These are phyloP conservation scores for Fragilaria crotonensis DNA, from an alignment of 108 stramenopile genomes.

Conservation along the genomic window DNA sequence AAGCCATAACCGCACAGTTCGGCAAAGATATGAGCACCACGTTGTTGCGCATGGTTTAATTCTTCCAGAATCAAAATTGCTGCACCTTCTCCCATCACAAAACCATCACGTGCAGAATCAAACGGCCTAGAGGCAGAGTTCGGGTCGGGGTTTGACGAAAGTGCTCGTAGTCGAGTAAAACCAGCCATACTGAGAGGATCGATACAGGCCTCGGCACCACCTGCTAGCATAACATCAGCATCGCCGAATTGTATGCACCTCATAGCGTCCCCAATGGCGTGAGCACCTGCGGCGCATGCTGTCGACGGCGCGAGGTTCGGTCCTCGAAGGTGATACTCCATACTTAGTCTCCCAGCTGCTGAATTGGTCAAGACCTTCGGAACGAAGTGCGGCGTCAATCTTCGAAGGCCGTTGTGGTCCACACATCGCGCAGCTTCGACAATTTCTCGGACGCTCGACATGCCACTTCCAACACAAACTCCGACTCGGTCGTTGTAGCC, in stretches of 20 bases:
- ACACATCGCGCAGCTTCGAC: slow-evolving; percentile 33
- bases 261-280: slow-evolving; percentile 90
- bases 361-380: slow-evolving; percentile 90
- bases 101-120: slow-evolving; percentile 79
- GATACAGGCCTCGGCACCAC: slow-evolving; percentile 91
- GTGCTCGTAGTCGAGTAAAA: slow-evolving; percentile 85
- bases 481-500: slow-evolving; percentile 40
- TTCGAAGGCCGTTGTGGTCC: slow-evolving; percentile 19
- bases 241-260: slow-evolving; percentile 74
- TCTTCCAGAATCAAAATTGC: slow-evolving; percentile 90
- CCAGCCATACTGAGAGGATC: slow-evolving; percentile 87
- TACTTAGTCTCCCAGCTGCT: slow-evolving; percentile 68
- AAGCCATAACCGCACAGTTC: slow-evolving; percentile 67
- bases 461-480: slow-evolving; percentile 80
- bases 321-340: slow-evolving; percentile 64
- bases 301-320: slow-evolving; percentile 83
- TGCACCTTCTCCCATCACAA: slow-evolving; percentile 94
- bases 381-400: slow-evolving; percentile 89
- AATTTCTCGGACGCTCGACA: slow-evolving; percentile 83
- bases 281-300: slow-evolving; percentile 93
- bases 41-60: slow-evolving; percentile 60
- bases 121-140: slow-evolving; percentile 76
- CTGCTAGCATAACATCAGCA: slow-evolving; percentile 91
- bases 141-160: slow-evolving; percentile 44
- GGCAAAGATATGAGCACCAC: slow-evolving; percentile 59